Evolutionary conservation across 2,329 filamentous ascomycete species (phyloP).

Genomic region (Aureobasidium sp.): DNA sequence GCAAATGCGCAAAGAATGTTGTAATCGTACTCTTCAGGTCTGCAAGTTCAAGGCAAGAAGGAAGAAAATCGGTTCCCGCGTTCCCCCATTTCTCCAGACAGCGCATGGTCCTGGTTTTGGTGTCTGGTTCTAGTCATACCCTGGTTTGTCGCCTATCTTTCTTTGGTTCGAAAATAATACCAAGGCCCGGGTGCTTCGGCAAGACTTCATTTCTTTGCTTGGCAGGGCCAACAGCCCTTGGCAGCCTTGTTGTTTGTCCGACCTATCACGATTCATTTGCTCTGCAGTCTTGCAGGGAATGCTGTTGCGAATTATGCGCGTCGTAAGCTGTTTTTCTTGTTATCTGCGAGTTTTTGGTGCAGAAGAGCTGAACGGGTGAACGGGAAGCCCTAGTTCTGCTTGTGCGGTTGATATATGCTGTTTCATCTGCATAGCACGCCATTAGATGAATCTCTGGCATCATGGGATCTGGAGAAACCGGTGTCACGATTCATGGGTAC

Average conservation of each 20-base stretch:
- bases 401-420: background rate
- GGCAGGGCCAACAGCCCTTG: background rate
- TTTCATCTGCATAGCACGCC: slow-evolving; percentile 4
- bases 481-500: background rate
- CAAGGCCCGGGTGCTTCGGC: background rate
- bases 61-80: background rate
- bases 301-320: background rate
- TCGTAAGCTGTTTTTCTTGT: background rate
- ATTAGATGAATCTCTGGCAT: background rate
- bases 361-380: background rate
- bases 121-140: background rate
- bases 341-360: background rate
- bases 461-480: background rate
- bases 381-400: background rate
- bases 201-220: background rate
- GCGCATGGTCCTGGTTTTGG: background rate
- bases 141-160: background rate
- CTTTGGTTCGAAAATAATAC: background rate
- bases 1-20: background rate
- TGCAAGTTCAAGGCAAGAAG: background rate
- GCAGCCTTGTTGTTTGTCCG: background rate
- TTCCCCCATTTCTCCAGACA: background rate
- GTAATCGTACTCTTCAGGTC: background rate
- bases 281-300: background rate
- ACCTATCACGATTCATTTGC: background rate